These are phyloP conservation scores for Candida sanyaensis DNA, from an alignment of 1,139 yeast genomes.

Conservation along the genomic window DNA sequence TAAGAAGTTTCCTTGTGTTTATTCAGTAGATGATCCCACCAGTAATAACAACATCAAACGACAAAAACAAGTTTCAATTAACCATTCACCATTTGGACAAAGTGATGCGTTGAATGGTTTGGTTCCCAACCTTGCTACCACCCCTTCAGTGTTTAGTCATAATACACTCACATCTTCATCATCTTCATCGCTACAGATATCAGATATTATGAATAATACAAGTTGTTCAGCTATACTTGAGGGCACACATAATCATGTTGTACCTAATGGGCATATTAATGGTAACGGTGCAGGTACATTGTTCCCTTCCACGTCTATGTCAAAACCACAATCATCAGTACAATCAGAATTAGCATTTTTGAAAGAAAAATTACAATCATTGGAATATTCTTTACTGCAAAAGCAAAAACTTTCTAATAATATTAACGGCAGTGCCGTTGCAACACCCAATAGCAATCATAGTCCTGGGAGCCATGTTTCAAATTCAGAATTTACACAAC, in stretches of 20 bases:
- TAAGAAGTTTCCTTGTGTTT: conserved; percentile 28
- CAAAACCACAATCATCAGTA: conserved; percentile 8
- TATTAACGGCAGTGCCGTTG: not conserved
- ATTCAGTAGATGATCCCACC: conserved; percentile 12
- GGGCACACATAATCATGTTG: not conserved
- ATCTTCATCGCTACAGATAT: not conserved
- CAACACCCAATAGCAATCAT: not conserved
- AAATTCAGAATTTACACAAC: conserved; percentile 1
- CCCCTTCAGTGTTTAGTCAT: not conserved
- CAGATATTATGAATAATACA: not conserved
- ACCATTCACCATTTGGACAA: not conserved
- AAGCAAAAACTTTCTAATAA: not conserved
- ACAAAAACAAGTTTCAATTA: not conserved
- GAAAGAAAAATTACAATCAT: conserved; percentile 18
- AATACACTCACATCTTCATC: not conserved
- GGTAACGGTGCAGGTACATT: not conserved
- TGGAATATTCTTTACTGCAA: conserved; percentile 13
- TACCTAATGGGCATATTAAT: not conserved
- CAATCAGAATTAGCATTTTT: conserved; percentile 19
- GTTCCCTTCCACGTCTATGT: not conserved
- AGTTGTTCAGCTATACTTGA: not conserved
- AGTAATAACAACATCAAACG: conserved; percentile 4
- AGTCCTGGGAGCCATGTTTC: not conserved
- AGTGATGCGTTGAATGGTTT: not conserved
- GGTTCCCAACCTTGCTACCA: not conserved